phyloP scores from a whole-genome alignment of 2,329 filamentous ascomycete genomes.

The Dothistroma septosporum region DNA sequence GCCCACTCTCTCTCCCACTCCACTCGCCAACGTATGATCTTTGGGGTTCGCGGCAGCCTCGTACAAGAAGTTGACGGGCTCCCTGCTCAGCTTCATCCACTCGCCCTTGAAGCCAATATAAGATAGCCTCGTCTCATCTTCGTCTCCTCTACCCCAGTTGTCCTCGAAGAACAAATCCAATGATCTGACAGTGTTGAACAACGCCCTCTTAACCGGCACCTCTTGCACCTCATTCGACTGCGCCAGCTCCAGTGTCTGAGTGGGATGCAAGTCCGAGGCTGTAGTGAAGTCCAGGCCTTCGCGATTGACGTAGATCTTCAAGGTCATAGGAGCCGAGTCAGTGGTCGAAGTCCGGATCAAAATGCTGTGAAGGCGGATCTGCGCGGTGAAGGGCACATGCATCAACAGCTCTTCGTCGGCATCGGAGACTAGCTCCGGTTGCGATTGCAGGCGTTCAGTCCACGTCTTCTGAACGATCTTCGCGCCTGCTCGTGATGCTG shows the following conservation, averaged over 20 bases:
- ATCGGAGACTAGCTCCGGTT: slow-evolving; percentile 78
- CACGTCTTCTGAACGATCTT: slow-evolving; percentile 86
- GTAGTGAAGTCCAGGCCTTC: slow-evolving; percentile 79
- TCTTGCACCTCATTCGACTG: slow-evolving; percentile 81
- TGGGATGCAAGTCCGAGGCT: slow-evolving; percentile 57
- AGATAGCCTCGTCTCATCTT: slow-evolving; percentile 71
- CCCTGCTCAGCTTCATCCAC: slow-evolving; percentile 80
- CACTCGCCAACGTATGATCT: slow-evolving; percentile 63
- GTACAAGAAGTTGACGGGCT: slow-evolving; percentile 82
- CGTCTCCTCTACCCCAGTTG: slow-evolving; percentile 74
- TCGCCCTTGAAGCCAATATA: slow-evolving; percentile 94
- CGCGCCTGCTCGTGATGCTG: slow-evolving; percentile 61
- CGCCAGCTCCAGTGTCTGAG: slow-evolving; percentile 72
- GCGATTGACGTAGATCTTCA: slow-evolving; percentile 84
- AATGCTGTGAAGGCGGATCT: slow-evolving; percentile 87
- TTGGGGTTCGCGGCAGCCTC: slow-evolving; percentile 88
- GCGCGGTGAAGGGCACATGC: slow-evolving; percentile 88
- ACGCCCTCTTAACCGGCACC: slow-evolving; percentile 77
- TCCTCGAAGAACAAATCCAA: slow-evolving; percentile 86
- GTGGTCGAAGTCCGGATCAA: slow-evolving; percentile 74
- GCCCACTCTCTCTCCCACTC: slow-evolving; percentile 33
- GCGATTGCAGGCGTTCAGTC: slow-evolving; percentile 67
- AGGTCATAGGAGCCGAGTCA: slow-evolving; percentile 68
- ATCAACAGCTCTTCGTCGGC: slow-evolving; percentile 92
- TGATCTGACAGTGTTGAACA: slow-evolving; percentile 80